Evolutionary conservation across 1,284 basidiomycete species (phyloP), one percentile per base, ranked within the genome.

Genomic region (Pseudozyma flocculosa): DNA sequence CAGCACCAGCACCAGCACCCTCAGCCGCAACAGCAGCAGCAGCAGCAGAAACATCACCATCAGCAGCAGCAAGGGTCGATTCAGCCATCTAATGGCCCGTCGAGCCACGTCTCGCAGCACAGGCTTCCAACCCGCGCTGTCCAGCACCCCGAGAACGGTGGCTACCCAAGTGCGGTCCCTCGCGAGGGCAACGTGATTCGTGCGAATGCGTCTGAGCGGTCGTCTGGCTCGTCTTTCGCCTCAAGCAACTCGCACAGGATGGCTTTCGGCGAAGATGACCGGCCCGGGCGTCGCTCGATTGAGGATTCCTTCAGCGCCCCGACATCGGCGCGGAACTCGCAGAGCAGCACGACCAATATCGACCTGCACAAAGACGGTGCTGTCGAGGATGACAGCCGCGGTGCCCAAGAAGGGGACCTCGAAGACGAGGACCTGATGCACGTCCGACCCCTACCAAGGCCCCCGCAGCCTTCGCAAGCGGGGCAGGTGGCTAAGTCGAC

Each of bases 261-360:
- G 54, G 56, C 26, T 58, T 57, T 21, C 44, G 49, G 48, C 17
- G 54, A 54, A 24, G 66, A 61, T 40, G 58, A 50, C 34, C 50
- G 48, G 50, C 45, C 41, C 42, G 58, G 49, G 34, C 47, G 54
- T 53, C 41, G 39, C 37, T 58, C 57, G 43, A 54, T 45, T 38
- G 70, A 71, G 32, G 68, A 63, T 24, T 57, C 57, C 10, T 65
- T 50, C 46, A 73, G 70, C 37, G 67, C 71, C 1, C 71, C 71
- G 9, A 73, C 71, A 3, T 72, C 71, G 10, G 69, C 71, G 9
- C 46, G 71, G 24, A 71, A 63, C 48, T 73, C 71, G n/a, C 56
- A 65, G 38, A 72, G 69, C 45, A 62, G 56, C 36, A 29, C 50
- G 18, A 15, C 45, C 17, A 42, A 50, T 11, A 13, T 23, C 22